A percentile compares a stretch with the other conserved stretches of the same genome.
These are phyloP conservation scores for Schwanniomyces sp. DNA, from an alignment of 805 yeast species.

Conservation along the genomic window DNA sequence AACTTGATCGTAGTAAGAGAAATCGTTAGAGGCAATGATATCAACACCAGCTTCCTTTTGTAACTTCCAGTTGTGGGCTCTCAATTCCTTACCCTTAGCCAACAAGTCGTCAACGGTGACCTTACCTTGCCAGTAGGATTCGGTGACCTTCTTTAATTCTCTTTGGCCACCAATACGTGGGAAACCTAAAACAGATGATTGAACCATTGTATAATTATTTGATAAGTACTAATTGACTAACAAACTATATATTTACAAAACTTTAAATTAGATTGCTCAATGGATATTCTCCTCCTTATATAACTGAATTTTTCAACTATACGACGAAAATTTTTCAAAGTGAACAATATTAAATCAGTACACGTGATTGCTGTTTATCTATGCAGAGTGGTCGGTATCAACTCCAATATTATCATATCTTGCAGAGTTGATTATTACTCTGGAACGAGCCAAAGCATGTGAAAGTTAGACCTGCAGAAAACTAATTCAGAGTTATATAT, in stretches of 20 bases:
- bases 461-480: not conserved
- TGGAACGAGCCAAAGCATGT: not conserved
- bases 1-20: slow-evolving; percentile 97
- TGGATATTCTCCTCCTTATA: slow-evolving; percentile 1
- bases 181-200: slow-evolving; percentile 97
- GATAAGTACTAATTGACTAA: not conserved
- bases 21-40: slow-evolving; percentile 94
- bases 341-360: not conserved
- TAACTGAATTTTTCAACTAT: not conserved
- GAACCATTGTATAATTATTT: slow-evolving; percentile 64
- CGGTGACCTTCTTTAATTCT: slow-evolving; percentile 98
- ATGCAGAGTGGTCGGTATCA: not conserved
- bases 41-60: slow-evolving; percentile 98
- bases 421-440: not conserved
- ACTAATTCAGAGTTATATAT: not conserved
- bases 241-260: slow-evolving; percentile 1
- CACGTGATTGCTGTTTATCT: not conserved
- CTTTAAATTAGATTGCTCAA: not conserved
- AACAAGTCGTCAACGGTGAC: slow-evolving; percentile 81
- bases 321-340: not conserved
- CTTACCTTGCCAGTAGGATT: slow-evolving; percentile 98
- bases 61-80: slow-evolving; percentile 96
- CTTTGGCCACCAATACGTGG: slow-evolving; percentile 99
- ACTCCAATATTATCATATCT: not conserved
- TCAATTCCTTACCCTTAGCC: slow-evolving; percentile 91